phyloP scores from a whole-genome alignment of 2,329 filamentous ascomycete genomes.

The Shiraia bambusicola region DNA sequence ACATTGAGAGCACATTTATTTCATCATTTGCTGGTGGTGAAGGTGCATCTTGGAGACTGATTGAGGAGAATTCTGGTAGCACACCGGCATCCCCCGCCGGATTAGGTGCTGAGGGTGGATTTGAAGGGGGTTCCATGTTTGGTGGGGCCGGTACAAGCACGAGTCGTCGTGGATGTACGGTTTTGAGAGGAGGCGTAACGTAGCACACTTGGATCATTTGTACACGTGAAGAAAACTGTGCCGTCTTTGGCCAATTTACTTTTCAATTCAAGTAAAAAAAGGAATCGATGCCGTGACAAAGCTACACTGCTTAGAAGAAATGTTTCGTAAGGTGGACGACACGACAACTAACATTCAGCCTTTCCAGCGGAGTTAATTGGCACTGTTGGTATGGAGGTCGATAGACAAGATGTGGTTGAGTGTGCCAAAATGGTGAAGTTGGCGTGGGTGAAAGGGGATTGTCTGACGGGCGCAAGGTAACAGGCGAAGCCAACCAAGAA shows the following conservation, averaged over 20 bases:
- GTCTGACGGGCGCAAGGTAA: slow-evolving; percentile 5
- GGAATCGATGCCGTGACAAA: slow-evolving; percentile 2
- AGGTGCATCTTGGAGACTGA: slow-evolving; percentile 39
- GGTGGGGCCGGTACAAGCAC: slow-evolving; percentile 27
- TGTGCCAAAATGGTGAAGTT: neutral
- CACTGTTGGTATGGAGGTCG: neutral
- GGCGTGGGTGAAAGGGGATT: slow-evolving; percentile 1
- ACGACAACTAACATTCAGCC: slow-evolving; percentile 7
- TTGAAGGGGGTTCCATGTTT: slow-evolving; percentile 35
- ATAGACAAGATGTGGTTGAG: neutral
- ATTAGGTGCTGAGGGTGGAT: slow-evolving; percentile 36
- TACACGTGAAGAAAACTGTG: slow-evolving; percentile 15
- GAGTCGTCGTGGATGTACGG: slow-evolving; percentile 33
- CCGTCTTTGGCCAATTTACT: slow-evolving; percentile 26
- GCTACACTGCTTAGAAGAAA: slow-evolving; percentile 6
- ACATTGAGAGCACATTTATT: slow-evolving; percentile 72
- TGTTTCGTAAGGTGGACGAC: neutral
- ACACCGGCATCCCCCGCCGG: slow-evolving; percentile 45
- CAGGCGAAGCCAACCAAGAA: slow-evolving; percentile 9
- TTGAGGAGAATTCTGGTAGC: slow-evolving; percentile 38
- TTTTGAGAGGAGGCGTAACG: slow-evolving; percentile 30
- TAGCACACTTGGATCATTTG: slow-evolving; percentile 41
- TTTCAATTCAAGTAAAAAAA: slow-evolving; percentile 4
- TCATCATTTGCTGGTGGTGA: slow-evolving; percentile 44
- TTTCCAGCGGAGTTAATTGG: neutral